Percentiles rank a stretch among this genome's conserved stretches.
phyloP scores from a whole-genome alignment of 768 basidiomycete species.

The Phaeolepiota aurea region DNA sequence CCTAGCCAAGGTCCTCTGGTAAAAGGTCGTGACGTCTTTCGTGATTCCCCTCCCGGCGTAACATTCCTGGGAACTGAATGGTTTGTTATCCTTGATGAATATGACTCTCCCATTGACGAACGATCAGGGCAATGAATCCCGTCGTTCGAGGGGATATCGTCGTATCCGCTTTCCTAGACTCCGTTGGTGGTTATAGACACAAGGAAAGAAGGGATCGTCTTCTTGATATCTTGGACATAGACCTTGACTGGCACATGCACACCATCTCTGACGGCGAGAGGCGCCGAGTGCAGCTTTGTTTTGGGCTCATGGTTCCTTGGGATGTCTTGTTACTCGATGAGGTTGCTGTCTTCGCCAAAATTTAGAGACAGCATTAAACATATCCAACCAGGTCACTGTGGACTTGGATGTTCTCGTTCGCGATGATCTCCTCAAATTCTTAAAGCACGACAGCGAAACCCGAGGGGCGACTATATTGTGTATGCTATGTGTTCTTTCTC shows the following conservation, averaged over 20 bases:
- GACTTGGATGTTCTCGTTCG: slow-evolving; percentile 96
- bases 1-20: slow-evolving; percentile 53
- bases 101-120: slow-evolving; percentile 3
- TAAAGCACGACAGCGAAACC: slow-evolving; percentile 70
- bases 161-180: slow-evolving; percentile 93
- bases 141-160: slow-evolving; percentile 90
- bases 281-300: slow-evolving; percentile 84
- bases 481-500: too few species aligned
- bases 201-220: slow-evolving; percentile 81
- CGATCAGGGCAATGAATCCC: slow-evolving; percentile 85
- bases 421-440: slow-evolving; percentile 80
- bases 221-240: slow-evolving; percentile 89
- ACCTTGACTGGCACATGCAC: slow-evolving; percentile 96
- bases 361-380: too few species aligned
- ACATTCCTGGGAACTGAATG: slow-evolving; percentile 94
- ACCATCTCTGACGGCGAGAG: slow-evolving; percentile 95
- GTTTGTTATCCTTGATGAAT: slow-evolving; percentile 28
- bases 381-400: slow-evolving; percentile 69
- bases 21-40: slow-evolving; percentile 82
- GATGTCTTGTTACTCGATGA: slow-evolving; percentile 91
- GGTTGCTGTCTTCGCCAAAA: too few species aligned
- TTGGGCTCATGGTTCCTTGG: slow-evolving; percentile 94
- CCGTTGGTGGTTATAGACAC: slow-evolving; percentile 92
- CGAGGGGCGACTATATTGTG: slow-evolving; percentile 87
- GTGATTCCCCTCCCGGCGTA: slow-evolving; percentile 73